Evolutionary conservation across 176 grass and related monocot genomes (phyloP).

Genomic region (Melocanna baccifera): DNA sequence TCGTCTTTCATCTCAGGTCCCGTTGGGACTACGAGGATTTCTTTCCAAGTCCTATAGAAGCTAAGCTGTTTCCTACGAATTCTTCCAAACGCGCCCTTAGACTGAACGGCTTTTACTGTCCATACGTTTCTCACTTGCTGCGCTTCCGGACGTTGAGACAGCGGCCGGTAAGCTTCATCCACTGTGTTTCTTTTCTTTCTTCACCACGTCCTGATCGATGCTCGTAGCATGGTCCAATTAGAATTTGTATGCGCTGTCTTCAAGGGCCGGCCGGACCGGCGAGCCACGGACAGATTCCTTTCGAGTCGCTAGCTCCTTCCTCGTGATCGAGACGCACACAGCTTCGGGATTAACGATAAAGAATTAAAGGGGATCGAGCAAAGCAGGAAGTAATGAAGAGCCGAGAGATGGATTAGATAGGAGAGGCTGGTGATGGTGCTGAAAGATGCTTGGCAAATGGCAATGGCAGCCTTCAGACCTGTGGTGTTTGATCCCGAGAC

Average conservation of each 20-base stretch:
- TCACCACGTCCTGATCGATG: not conserved
- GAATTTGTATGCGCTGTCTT: not conserved
- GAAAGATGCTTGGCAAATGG: not conserved
- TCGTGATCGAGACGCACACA: not conserved
- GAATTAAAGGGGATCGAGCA: not conserved
- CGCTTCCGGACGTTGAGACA: not conserved
- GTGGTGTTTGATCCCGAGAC: not conserved
- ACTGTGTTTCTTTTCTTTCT: not conserved
- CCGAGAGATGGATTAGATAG: not conserved
- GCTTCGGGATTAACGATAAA: not conserved
- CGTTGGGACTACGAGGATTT: too few species aligned
- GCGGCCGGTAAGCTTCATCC: not conserved
- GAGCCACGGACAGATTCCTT: not conserved
- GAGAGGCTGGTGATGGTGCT: not conserved
- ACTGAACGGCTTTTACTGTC: too few species aligned
- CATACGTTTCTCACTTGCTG: too few species aligned
- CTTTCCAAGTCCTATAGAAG: too few species aligned
- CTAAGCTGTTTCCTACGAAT: too few species aligned
- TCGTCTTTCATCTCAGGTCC: not conserved
- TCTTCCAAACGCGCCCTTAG: too few species aligned
- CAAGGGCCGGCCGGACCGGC: not conserved
- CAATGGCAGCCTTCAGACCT: not conserved
- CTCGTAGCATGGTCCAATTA: not conserved
- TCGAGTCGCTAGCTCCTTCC: not conserved
- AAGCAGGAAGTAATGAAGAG: not conserved